These are phyloP conservation scores for Rutidosis leptorrhynchoides DNA, from an alignment of 129 eudicot species.

Conservation along the genomic window DNA sequence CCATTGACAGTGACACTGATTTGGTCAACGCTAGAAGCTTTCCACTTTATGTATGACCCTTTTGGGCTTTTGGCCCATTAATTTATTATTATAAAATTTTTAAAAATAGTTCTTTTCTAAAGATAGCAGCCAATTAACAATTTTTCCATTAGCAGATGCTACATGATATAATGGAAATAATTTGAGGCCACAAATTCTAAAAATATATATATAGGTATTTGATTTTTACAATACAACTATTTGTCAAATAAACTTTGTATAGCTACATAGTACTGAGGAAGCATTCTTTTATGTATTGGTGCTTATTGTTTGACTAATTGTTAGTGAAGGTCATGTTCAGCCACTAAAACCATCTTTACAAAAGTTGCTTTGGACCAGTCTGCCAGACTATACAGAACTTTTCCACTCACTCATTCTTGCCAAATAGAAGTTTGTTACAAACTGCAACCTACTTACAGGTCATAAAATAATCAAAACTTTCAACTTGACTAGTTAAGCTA, in stretches of 20 bases:
- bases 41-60: slow-evolving; percentile 14
- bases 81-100: neutral
- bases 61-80: neutral
- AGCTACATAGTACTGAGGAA: neutral
- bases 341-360: slow-evolving; percentile 31
- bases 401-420: slow-evolving; percentile 4
- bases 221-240: neutral
- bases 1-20: slow-evolving; percentile 30
- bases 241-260: neutral
- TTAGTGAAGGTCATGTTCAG: slow-evolving; percentile 27
- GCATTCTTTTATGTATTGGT: slow-evolving; percentile 16
- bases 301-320: slow-evolving; percentile 22
- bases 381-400: slow-evolving; percentile 19
- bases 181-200: neutral
- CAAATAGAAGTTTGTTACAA: slow-evolving; percentile 11
- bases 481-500: neutral
- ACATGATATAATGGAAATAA: neutral
- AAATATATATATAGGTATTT: neutral
- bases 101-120: neutral
- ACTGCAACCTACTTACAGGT: slow-evolving; percentile 1
- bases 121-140: neutral
- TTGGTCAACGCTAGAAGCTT: slow-evolving; percentile 23
- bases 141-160: neutral
- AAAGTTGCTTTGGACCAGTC: slow-evolving; percentile 26
- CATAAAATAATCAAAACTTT: neutral